These are phyloP conservation scores for Volvox africanus DNA, from an alignment of 139 green algal species.

Conservation along the genomic window DNA sequence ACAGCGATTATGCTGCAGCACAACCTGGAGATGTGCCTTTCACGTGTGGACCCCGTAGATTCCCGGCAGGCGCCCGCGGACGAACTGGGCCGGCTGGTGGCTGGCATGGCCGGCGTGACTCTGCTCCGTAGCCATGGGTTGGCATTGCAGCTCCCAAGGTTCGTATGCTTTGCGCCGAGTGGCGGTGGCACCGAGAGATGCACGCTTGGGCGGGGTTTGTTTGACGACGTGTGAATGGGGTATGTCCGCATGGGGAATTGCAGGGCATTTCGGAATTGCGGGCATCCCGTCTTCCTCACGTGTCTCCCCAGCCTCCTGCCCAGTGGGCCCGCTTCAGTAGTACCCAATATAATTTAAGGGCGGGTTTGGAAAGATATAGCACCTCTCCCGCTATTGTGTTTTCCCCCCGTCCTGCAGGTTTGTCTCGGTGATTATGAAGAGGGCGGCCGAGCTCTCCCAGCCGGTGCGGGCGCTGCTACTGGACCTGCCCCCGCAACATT, in stretches of 20 bases:
- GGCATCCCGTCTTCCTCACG: too few species aligned
- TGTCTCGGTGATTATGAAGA: not conserved
- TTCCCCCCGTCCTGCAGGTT: not conserved
- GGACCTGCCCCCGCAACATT: slow-evolving; percentile 1
- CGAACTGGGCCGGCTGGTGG: slow-evolving; percentile 19
- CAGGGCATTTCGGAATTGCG: too few species aligned
- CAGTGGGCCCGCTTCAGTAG: too few species aligned
- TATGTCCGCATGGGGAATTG: too few species aligned
- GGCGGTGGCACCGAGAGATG: too few species aligned
- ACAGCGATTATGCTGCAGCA: slow-evolving; percentile 54
- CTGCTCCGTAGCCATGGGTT: not conserved
- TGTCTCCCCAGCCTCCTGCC: too few species aligned
- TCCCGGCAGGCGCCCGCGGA: not conserved
- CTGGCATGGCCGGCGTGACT: not conserved
- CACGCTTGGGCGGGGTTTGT: too few species aligned
- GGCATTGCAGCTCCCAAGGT: not conserved
- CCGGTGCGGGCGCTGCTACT: slow-evolving; percentile 18
- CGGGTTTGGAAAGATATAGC: too few species aligned
- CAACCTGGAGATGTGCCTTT: slow-evolving; percentile 68
- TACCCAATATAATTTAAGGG: too few species aligned
- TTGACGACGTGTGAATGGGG: too few species aligned
- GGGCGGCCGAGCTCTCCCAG: slow-evolving; percentile 1
- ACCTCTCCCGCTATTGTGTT: too few species aligned
- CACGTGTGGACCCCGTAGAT: not conserved
- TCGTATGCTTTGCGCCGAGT: not conserved